Conservation (phyloP, 495 filamentous ascomycete genomes). For the Aspergillus mulundensis region DNA sequence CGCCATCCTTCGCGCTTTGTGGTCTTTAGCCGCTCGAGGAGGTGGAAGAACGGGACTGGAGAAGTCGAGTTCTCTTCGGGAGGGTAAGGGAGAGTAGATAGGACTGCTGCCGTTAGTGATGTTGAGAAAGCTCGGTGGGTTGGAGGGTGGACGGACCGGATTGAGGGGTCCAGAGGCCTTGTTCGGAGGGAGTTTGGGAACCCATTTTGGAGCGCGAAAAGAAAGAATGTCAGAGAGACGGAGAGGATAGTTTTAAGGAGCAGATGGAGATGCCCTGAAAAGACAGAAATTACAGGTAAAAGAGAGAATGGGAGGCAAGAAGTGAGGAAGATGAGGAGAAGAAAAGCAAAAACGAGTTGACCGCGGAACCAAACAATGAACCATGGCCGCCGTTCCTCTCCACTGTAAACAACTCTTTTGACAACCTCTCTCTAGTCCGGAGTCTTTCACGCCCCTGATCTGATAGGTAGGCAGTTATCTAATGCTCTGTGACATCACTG, state of each 20-base stretch:
- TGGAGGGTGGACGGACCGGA: slow-evolving; percentile 16
- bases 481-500: slow-evolving; percentile 2
- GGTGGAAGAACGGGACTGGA: slow-evolving; percentile 87
- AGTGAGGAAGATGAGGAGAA: slow-evolving; percentile 2
- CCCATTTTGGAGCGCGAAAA: slow-evolving; percentile 24
- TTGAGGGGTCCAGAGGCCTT: slow-evolving; percentile 26
- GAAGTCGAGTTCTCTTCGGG: slow-evolving; percentile 60
- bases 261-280: not conserved
- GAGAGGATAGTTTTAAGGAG: not conserved
- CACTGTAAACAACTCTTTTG: slow-evolving; percentile 5
- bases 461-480: not conserved
- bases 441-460: not conserved
- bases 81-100: slow-evolving; percentile 46
- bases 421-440: not conserved
- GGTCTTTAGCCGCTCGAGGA: slow-evolving; percentile 89
- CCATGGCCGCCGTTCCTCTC: not conserved
- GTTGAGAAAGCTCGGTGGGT: not conserved
- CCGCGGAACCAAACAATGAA: slow-evolving; percentile 10
- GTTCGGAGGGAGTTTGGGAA: slow-evolving; percentile 24
- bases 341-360: slow-evolving; percentile 10
- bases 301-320: not conserved
- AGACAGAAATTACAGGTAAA: slow-evolving; percentile 3
- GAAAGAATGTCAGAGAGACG: slow-evolving; percentile 6
- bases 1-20: slow-evolving; percentile 95
- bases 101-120: slow-evolving; percentile 25